Evolutionary conservation across 352 stramenopile genomes (phyloP).

Genomic region (Phytopythium vexans): DNA sequence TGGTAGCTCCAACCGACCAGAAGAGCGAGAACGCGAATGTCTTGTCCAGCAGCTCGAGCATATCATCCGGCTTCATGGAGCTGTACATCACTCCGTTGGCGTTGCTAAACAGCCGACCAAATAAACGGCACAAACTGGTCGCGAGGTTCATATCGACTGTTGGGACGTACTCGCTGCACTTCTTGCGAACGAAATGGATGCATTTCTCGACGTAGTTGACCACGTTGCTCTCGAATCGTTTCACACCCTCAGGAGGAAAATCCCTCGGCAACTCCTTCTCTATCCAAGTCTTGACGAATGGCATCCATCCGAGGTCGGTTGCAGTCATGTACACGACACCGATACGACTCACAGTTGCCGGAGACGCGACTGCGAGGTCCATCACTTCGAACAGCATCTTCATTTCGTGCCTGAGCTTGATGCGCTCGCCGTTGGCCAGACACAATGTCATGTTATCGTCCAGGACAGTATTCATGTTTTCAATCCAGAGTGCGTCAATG

Average conservation of each 20-base stretch:
- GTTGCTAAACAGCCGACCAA: constrained; percentile 73
- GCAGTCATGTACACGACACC: constrained; percentile 80
- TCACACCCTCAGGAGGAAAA: constrained; percentile 34
- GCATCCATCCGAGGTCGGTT: constrained; percentile 86
- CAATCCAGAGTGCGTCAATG: constrained; percentile 95
- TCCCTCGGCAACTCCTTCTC: constrained; percentile 47
- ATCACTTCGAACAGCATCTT: constrained; percentile 95
- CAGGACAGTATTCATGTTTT: constrained; percentile 96
- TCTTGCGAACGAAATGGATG: constrained; percentile 75
- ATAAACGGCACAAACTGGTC: constrained; percentile 80
- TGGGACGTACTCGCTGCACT: constrained; percentile 81
- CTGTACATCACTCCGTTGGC: constrained; percentile 7
- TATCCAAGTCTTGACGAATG: constrained; percentile 90
- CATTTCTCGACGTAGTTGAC: constrained; percentile 58
- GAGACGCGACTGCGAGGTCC: constrained; percentile 89
- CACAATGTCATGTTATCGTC: constrained; percentile 96
- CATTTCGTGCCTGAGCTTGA: constrained; percentile 88
- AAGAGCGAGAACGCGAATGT: constrained; percentile 89
- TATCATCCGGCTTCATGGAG: constrained; percentile 30
- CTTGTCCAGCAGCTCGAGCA: constrained; percentile 61
- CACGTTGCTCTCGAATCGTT: constrained; percentile 48
- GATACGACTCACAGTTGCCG: constrained; percentile 84
- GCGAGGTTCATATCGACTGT: constrained; percentile 90
- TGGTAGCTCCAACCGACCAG: constrained; percentile 89
- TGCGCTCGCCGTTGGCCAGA: constrained; percentile 91